A percentile compares a stretch with the other conserved stretches of the same genome.
These are phyloP conservation scores for Chaetoceros tenuissimus DNA, from an alignment of 108 stramenopile species.

Conservation along the genomic window DNA sequence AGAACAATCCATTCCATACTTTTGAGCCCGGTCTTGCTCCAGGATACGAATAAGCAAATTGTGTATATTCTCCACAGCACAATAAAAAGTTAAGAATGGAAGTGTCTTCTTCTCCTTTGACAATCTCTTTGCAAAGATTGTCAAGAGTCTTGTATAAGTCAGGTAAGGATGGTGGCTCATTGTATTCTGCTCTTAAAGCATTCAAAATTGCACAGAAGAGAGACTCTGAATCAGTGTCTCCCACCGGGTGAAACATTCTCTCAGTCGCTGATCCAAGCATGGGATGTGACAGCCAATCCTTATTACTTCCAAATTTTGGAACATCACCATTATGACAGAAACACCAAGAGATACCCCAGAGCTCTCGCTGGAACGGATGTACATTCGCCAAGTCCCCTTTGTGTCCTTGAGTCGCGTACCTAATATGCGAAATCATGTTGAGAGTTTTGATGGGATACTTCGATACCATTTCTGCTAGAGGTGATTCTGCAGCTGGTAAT, in stretches of 20 bases:
- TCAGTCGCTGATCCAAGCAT: conserved; percentile 17
- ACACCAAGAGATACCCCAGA: conserved; percentile 69
- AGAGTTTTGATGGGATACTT: conserved; percentile 69
- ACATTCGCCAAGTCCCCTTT: conserved; percentile 75
- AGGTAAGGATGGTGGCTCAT: conserved; percentile 59
- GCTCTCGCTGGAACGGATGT: conserved; percentile 84
- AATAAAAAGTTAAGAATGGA: conserved; percentile 86
- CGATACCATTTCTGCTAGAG: conserved; percentile 66
- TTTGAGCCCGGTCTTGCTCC: conserved; percentile 64
- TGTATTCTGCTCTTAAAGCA: conserved; percentile 64
- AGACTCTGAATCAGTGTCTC: conserved; percentile 87
- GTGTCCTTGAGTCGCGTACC: conserved; percentile 79
- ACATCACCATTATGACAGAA: conserved; percentile 93
- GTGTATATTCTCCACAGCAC: conserved; percentile 59
- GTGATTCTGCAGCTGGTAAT: conserved; percentile 48
- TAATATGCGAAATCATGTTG: conserved; percentile 89
- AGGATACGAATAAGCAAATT: conserved; percentile 85
- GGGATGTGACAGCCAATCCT: background rate
- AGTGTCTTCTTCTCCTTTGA: conserved; percentile 36
- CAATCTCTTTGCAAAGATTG: conserved; percentile 55
- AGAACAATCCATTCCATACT: conserved; percentile 86
- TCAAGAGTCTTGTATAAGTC: conserved; percentile 64
- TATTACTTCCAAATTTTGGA: conserved; percentile 42
- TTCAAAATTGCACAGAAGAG: conserved; percentile 90
- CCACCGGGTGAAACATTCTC: conserved; percentile 60